Percentiles rank a stretch among this genome's conserved stretches.
Conservation (phyloP, 345 rosid species). For the Brassica incana region DNA sequence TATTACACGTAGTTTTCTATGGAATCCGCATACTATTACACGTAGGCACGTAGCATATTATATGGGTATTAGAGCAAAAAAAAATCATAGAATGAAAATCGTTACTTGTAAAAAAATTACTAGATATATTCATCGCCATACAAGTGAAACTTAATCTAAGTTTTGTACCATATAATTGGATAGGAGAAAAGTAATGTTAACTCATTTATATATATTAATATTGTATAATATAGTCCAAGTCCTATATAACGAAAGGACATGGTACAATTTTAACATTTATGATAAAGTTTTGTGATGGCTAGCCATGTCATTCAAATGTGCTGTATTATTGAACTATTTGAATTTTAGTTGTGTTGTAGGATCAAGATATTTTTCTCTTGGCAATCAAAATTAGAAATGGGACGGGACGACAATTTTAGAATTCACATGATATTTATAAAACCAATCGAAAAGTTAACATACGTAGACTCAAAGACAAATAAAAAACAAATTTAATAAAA, state of each 20-base stretch:
- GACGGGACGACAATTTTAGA: neutral
- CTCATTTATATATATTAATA: neutral
- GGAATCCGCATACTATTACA: neutral
- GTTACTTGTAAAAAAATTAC: too few relatives aligned
- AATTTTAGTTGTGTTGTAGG: neutral
- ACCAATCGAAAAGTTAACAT: neutral
- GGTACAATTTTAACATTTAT: conserved; percentile 38
- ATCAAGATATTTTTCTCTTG: neutral
- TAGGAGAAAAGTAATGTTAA: conserved; percentile 17
- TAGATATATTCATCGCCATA: too few relatives aligned
- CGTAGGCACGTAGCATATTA: too few relatives aligned
- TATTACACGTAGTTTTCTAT: neutral
- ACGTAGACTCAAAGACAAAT: neutral
- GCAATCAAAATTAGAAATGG: neutral
- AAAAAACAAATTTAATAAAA: neutral
- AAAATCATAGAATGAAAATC: too few relatives aligned
- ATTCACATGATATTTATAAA: neutral
- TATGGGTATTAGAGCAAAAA: too few relatives aligned
- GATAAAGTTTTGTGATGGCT: conserved; percentile 26
- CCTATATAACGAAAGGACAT: conserved; percentile 33
- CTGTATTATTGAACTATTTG: conserved; percentile 19
- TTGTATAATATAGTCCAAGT: conserved; percentile 25
- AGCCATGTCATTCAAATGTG: conserved; percentile 1
- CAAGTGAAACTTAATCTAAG: neutral
- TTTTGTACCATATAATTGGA: conserved; percentile 28